Evolutionary conservation across 2,329 filamentous ascomycete species (phyloP).

Genomic region (Chaetomiaceae sp.): DNA sequence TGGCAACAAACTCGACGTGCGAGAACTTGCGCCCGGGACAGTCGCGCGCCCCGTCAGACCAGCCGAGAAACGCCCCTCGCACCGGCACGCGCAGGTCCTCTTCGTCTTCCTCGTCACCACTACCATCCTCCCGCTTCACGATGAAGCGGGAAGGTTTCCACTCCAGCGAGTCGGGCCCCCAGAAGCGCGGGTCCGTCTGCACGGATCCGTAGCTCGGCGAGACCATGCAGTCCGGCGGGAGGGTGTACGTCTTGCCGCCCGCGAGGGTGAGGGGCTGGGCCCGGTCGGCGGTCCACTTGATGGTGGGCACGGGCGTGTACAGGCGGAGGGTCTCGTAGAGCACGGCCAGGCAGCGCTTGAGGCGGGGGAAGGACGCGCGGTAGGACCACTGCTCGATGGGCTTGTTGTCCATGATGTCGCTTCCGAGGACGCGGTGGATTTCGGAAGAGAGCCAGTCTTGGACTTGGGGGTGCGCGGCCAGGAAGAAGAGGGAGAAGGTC

Average conservation of each 20-base stretch:
- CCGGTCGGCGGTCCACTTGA: slow-evolving; percentile 26
- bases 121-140: slow-evolving; percentile 14
- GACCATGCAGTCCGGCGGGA: slow-evolving; percentile 26
- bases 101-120: slow-evolving; percentile 4
- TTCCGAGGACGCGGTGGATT: slow-evolving; percentile 27
- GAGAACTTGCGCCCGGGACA: slow-evolving; percentile 33
- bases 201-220: slow-evolving; percentile 21
- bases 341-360: slow-evolving; percentile 38
- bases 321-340: slow-evolving; percentile 42
- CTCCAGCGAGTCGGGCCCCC: slow-evolving; percentile 25
- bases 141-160: slow-evolving; percentile 29
- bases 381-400: slow-evolving; percentile 35
- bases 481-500: slow-evolving; percentile 38
- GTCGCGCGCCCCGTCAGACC: slow-evolving; percentile 31
- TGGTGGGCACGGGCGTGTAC: slow-evolving; percentile 32
- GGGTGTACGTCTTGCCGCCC: slow-evolving; percentile 14
- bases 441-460: slow-evolving; percentile 45
- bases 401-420: too few species aligned
- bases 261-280: slow-evolving; percentile 19
- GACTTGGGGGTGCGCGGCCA: slow-evolving; percentile 41
- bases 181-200: slow-evolving; percentile 28
- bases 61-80: slow-evolving; percentile 24
- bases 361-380: slow-evolving; percentile 34
- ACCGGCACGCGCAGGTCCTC: slow-evolving; percentile 15
- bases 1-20: slow-evolving; percentile 24